A percentile compares a stretch with the other conserved stretches of the same genome.
phyloP scores from a whole-genome alignment of 139 green algal species.

The Micractinium conductrix region DNA sequence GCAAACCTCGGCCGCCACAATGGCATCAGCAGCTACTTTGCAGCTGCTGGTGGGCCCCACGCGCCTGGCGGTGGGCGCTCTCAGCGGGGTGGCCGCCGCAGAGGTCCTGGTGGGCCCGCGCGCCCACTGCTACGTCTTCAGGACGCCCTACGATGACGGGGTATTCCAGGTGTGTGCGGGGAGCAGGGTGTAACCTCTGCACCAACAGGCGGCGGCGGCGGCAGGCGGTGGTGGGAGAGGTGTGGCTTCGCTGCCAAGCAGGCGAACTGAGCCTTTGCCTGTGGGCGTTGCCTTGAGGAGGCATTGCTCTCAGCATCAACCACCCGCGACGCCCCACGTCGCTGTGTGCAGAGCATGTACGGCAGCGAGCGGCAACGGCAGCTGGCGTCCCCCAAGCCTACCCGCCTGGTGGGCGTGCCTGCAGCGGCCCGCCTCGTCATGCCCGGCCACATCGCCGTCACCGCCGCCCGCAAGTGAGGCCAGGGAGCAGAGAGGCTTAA shows the following conservation, averaged over 20 bases:
- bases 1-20: no score
- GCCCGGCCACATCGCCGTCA: slow-evolving; percentile 6
- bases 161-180: slow-evolving; percentile 26
- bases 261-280: no score
- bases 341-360: slow-evolving; percentile 23
- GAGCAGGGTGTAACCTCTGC: background rate
- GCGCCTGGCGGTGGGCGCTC: slow-evolving; percentile 18
- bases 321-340: no score
- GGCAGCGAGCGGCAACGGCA: background rate
- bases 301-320: background rate
- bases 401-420: slow-evolving; percentile 13
- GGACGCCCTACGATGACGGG: slow-evolving; percentile 36
- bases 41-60: slow-evolving; percentile 33
- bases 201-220: no score
- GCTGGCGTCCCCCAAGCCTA: background rate
- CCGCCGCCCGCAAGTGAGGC: slow-evolving; percentile 23
- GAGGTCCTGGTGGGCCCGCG: background rate
- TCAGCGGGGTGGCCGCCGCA: background rate
- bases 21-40: no score
- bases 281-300: no score
- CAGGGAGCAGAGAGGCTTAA: background rate
- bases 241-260: no score
- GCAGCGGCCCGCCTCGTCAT: background rate
- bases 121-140: slow-evolving; percentile 26
- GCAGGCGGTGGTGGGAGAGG: no score